Percentiles rank a stretch among this genome's conserved stretches.
phyloP scores from a whole-genome alignment of 2,329 filamentous ascomycete genomes.

The Stachybotrys echinatus region DNA sequence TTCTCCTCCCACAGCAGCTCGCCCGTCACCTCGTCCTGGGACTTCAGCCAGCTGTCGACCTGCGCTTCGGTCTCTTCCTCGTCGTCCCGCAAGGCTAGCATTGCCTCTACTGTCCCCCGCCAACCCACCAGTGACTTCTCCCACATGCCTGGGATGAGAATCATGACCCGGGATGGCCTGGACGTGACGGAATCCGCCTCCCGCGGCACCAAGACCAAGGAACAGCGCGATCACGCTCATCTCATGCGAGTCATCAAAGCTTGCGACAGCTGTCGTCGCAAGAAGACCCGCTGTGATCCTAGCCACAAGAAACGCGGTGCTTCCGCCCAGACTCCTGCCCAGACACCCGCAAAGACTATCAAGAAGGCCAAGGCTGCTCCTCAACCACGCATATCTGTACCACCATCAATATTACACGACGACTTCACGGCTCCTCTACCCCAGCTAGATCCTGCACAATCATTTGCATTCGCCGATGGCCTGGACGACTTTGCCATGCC shows the following conservation, averaged over 20 bases:
- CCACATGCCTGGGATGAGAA: slow-evolving; percentile 58
- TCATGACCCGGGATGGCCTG: slow-evolving; percentile 57
- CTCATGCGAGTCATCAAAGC: slow-evolving; percentile 64
- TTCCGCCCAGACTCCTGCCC: slow-evolving; percentile 22
- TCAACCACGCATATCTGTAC: slow-evolving; percentile 8
- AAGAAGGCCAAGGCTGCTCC: slow-evolving; percentile 34
- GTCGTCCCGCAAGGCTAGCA: slow-evolving; percentile 18
- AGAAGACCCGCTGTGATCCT: slow-evolving; percentile 60
- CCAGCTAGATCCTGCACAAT: not conserved
- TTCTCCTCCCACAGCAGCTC: slow-evolving; percentile 43
- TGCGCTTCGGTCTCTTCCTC: slow-evolving; percentile 21
- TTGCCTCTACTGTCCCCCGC: slow-evolving; percentile 12
- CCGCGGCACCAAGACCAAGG: slow-evolving; percentile 60
- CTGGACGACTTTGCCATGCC: slow-evolving; percentile 6
- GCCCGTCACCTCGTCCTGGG: slow-evolving; percentile 42
- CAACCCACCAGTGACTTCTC: slow-evolving; percentile 39
- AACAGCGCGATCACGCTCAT: slow-evolving; percentile 62
- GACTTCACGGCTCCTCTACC: slow-evolving; percentile 4
- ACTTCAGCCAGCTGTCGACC: slow-evolving; percentile 34
- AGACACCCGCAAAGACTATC: slow-evolving; percentile 25
- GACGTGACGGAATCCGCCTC: slow-evolving; percentile 60
- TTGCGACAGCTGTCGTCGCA: slow-evolving; percentile 56
- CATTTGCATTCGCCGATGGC: slow-evolving; percentile 2
- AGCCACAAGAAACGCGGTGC: slow-evolving; percentile 47
- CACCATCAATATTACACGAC: slow-evolving; percentile 5